A percentile compares a stretch with the other conserved stretches of the same genome.
Conservation (phyloP, 2,329 filamentous ascomycete species). For the Colletotrichum euphorbiae region DNA sequence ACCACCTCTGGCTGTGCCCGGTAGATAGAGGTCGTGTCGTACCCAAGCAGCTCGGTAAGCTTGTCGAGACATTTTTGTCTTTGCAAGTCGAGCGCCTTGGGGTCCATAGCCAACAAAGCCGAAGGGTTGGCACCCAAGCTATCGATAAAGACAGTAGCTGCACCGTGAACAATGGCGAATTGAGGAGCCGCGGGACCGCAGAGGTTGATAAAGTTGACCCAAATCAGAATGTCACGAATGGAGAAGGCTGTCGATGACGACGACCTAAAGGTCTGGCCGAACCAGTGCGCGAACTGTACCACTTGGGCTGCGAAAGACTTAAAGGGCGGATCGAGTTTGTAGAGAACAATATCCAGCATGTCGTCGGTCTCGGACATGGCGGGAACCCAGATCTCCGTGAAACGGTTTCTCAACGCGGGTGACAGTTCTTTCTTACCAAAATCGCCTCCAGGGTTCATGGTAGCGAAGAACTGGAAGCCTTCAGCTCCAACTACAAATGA, state of each 20-base stretch:
- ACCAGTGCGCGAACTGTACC: conserved; percentile 92
- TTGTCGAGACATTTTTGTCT: conserved; percentile 78
- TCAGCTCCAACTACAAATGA: conserved; percentile 80
- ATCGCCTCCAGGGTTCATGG: conserved; percentile 99
- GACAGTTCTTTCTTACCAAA: conserved; percentile 98
- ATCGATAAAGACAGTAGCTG: conserved; percentile 95
- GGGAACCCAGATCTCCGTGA: conserved; percentile 99
- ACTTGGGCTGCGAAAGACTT: conserved; percentile 74
- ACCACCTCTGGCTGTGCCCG: conserved; percentile 69
- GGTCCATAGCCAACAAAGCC: conserved; percentile 80
- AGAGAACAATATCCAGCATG: conserved; percentile 84
- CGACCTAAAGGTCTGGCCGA: conserved; percentile 83
- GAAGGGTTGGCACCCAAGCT: conserved; percentile 95
- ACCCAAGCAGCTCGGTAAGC: conserved; percentile 73
- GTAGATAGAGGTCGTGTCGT: conserved; percentile 75
- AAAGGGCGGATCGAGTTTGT: conserved; percentile 73
- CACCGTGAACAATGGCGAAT: conserved; percentile 78
- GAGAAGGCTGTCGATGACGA: conserved; percentile 83
- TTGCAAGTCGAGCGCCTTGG: conserved; percentile 76
- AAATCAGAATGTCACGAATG: conserved; percentile 90
- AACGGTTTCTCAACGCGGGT: conserved; percentile 92
- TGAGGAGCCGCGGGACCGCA: conserved; percentile 60
- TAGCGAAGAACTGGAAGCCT: conserved; percentile 95
- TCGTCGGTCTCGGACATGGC: conserved; percentile 87
- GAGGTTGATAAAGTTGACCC: conserved; percentile 92